These are phyloP conservation scores for Amanita polypyramis DNA, from an alignment of 768 basidiomycete genomes.

Conservation along the genomic window DNA sequence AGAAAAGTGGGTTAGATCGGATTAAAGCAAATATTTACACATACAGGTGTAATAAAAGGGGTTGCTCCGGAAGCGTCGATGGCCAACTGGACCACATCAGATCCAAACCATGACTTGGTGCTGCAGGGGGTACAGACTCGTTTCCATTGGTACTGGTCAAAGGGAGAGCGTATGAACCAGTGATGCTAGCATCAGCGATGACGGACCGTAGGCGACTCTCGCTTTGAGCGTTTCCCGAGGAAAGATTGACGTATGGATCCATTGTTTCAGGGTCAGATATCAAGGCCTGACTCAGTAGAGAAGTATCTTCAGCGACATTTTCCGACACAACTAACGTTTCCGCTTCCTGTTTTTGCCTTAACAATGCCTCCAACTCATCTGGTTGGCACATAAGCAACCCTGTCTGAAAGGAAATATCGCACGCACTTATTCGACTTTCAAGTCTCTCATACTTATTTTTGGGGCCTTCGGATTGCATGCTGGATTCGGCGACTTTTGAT, in stretches of 20 bases:
- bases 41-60: slow-evolving; percentile 56
- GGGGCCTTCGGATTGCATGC: slow-evolving; percentile 33
- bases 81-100: slow-evolving; percentile 54
- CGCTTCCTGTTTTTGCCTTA: slow-evolving; percentile 36
- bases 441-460: slow-evolving; percentile 53
- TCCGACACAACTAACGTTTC: neutral
- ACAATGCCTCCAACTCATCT: slow-evolving; percentile 63
- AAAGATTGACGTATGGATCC: neutral
- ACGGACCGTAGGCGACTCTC: neutral
- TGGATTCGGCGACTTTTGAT: slow-evolving; percentile 32
- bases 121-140: neutral
- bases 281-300: neutral
- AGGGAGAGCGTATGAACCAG: neutral
- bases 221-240: neutral
- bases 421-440: slow-evolving; percentile 59
- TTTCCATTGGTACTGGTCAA: neutral
- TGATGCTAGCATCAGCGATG: neutral
- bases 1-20: neutral
- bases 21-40: slow-evolving; percentile 14
- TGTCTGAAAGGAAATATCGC: neutral
- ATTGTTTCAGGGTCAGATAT: neutral
- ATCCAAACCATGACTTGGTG: slow-evolving; percentile 20
- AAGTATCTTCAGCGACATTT: neutral
- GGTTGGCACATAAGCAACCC: neutral
- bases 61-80: slow-evolving; percentile 45